phyloP scores from a whole-genome alignment of 352 stramenopile species.

The Phytophthora idaei region DNA sequence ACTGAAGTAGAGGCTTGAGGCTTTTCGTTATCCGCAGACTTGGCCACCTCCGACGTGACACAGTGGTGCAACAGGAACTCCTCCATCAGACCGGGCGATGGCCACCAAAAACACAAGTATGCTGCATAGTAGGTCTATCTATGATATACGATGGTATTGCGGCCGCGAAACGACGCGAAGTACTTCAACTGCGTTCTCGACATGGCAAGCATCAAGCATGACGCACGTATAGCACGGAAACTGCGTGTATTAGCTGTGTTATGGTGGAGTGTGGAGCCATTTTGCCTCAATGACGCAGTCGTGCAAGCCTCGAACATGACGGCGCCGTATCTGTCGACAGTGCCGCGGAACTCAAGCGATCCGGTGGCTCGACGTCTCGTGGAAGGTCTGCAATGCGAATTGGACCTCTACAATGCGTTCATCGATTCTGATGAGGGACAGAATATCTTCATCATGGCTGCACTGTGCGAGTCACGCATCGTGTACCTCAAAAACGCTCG shows the following conservation, averaged over 20 bases:
- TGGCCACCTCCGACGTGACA: conserved; percentile 54
- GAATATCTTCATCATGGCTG: conserved; percentile 75
- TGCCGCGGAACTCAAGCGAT: conserved; percentile 13
- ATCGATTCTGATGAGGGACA: conserved; percentile 62
- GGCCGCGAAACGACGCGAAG: conserved; percentile 23
- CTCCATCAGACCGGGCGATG: conserved; percentile 47
- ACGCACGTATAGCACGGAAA: background rate
- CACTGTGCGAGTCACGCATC: conserved; percentile 79
- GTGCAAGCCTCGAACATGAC: conserved; percentile 17
- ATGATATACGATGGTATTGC: conserved; percentile 11
- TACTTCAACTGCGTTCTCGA: conserved; percentile 2
- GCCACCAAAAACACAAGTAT: conserved; percentile 18
- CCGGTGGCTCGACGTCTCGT: conserved; percentile 30
- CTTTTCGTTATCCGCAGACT: conserved; percentile 3
- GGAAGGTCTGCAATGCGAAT: conserved; percentile 48
- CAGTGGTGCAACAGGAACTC: conserved; percentile 71
- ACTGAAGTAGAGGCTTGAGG: conserved; percentile 14
- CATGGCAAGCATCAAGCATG: conserved; percentile 4
- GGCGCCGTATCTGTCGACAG: conserved; percentile 3
- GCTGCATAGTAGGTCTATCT: conserved; percentile 7
- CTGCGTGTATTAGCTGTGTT: background rate
- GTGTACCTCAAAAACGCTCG: conserved; percentile 66
- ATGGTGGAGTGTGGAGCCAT: background rate
- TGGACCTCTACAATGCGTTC: conserved; percentile 58
- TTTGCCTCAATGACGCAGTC: background rate